phyloP scores from a whole-genome alignment of 2,329 filamentous ascomycete species.

The Colletotrichum cuscutae region DNA sequence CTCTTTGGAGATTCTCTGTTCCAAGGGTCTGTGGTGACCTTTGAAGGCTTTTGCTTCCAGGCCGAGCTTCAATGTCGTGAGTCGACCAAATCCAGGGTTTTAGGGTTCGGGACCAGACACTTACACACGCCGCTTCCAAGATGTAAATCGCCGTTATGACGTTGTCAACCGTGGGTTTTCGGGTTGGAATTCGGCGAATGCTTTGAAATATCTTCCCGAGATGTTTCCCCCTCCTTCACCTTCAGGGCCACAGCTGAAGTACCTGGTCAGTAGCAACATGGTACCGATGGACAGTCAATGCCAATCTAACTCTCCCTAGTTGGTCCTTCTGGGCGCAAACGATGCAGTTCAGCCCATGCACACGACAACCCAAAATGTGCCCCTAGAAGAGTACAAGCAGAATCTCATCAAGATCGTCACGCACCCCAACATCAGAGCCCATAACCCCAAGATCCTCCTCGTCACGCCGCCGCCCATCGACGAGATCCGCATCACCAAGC shows the following conservation, averaged over 20 bases:
- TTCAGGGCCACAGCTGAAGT: constrained; percentile 69
- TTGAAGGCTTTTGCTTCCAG: constrained; percentile 78
- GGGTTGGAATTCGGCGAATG: constrained; percentile 86
- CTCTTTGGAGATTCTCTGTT: constrained; percentile 93
- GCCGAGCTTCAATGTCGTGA: constrained; percentile 76
- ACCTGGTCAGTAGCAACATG: constrained; percentile 63
- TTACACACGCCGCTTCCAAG: constrained; percentile 52
- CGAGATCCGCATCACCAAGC: constrained; percentile 67
- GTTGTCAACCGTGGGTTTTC: constrained; percentile 89
- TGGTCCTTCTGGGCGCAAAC: constrained; percentile 89
- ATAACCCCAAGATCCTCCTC: constrained; percentile 79
- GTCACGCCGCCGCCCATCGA: constrained; percentile 87
- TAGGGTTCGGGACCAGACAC: constrained; percentile 56
- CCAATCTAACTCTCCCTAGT: neutral
- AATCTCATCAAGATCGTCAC: constrained; percentile 79
- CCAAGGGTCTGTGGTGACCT: constrained; percentile 70
- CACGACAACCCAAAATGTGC: constrained; percentile 77
- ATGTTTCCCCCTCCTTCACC: constrained; percentile 75
- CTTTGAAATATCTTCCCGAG: constrained; percentile 73
- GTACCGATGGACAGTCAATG: neutral
- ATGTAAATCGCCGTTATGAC: constrained; percentile 81
- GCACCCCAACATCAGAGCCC: constrained; percentile 75
- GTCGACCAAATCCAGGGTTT: constrained; percentile 55
- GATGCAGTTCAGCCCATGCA: constrained; percentile 78
- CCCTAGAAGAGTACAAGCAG: constrained; percentile 77